Conservation (phyloP, 768 basidiomycete species). For the Auriscalpium microsporum region DNA sequence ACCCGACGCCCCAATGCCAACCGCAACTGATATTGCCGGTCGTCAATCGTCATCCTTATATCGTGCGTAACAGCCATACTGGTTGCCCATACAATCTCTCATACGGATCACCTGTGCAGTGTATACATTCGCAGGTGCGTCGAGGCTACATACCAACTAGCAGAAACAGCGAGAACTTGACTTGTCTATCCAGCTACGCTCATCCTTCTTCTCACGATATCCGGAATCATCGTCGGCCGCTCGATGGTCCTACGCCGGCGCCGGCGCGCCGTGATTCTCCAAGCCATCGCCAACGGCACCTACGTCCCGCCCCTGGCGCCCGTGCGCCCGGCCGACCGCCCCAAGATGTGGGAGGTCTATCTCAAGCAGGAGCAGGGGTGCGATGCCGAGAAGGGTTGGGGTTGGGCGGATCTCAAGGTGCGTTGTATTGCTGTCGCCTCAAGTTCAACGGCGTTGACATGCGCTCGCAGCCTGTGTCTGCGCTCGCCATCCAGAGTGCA, state of each 20-base stretch:
- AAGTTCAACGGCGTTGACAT: neutral
- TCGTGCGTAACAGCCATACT: neutral
- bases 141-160: too few species aligned
- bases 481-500: neutral
- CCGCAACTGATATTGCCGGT: neutral
- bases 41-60: neutral
- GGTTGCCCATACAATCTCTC: neutral
- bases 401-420: conserved; percentile 4
- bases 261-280: neutral
- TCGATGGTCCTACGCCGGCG: conserved; percentile 4
- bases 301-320: neutral
- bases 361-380: neutral
- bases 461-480: neutral
- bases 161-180: neutral
- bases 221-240: neutral
- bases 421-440: neutral
- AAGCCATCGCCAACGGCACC: neutral
- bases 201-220: neutral
- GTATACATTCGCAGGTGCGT: neutral
- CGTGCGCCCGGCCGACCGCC: neutral
- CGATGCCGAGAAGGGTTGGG: neutral
- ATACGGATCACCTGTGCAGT: neutral
- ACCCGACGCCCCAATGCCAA: neutral
- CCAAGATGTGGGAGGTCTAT: conserved; percentile 3
- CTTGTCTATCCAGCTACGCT: neutral